A percentile compares a stretch with the other conserved stretches of the same genome.
Conservation (phyloP, 176 grass and related monocot genomes). For the Oryza brachyantha region DNA sequence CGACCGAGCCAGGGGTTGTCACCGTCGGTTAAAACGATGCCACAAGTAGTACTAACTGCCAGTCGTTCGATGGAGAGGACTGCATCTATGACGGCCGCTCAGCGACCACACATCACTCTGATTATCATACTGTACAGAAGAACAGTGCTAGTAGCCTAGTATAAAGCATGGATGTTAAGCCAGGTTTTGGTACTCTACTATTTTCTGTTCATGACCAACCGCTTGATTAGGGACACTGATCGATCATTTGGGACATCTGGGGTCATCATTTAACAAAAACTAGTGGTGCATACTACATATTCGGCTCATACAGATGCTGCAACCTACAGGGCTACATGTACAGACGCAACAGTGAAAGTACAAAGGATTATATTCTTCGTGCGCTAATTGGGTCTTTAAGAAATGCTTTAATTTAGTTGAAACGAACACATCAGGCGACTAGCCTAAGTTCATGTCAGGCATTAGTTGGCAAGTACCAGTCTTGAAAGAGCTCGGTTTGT, state of each 20-base stretch:
- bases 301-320: neutral
- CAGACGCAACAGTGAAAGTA: neutral
- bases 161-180: neutral
- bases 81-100: neutral
- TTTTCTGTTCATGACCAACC: neutral
- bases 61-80: neutral
- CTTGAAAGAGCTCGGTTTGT: neutral
- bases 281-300: neutral
- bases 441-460: slow-evolving; percentile 2
- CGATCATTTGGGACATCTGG: neutral
- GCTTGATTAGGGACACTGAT: neutral
- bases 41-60: neutral
- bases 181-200: neutral
- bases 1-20: neutral
- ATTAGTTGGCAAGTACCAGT: slow-evolving; percentile 40
- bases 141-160: neutral
- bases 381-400: slow-evolving; percentile 29
- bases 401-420: slow-evolving; percentile 37
- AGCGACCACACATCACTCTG: slow-evolving; percentile 17
- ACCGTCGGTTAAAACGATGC: slow-evolving; percentile 1
- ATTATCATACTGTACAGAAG: neutral
- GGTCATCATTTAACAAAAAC: neutral
- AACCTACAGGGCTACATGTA: neutral
- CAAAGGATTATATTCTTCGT: neutral
- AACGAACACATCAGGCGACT: slow-evolving; percentile 19